A percentile compares a stretch with the other conserved stretches of the same genome.
phyloP scores from a whole-genome alignment of 441 rosid genomes.

The Erysimum cheiri region DNA sequence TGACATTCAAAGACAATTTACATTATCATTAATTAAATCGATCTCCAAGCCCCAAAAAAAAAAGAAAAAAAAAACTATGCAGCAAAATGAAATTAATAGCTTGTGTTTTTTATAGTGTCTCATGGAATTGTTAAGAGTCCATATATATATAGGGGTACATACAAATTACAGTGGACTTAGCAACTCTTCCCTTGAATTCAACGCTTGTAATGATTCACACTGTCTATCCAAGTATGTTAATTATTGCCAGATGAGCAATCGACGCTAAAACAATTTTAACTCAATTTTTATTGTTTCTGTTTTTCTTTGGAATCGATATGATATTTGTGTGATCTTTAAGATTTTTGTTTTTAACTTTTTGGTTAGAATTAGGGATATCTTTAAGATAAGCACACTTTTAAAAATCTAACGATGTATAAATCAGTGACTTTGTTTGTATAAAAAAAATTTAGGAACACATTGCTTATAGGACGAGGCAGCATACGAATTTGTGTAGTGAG shows the following conservation, averaged over 20 bases:
- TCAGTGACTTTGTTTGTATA: background rate
- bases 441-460: background rate
- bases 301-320: too few relatives aligned
- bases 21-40: constrained; percentile 15
- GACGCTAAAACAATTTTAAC: background rate
- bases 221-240: background rate
- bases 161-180: background rate
- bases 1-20: constrained; percentile 1
- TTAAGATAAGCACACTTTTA: too few relatives aligned
- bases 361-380: too few relatives aligned
- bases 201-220: background rate
- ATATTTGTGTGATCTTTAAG: too few relatives aligned
- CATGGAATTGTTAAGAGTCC: background rate
- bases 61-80: too few relatives aligned
- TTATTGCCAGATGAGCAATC: background rate
- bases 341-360: too few relatives aligned
- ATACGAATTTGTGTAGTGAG: constrained; percentile 16
- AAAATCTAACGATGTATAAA: background rate
- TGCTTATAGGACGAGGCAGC: constrained; percentile 11
- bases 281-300: too few relatives aligned
- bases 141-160: background rate
- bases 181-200: background rate
- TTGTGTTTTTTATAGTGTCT: background rate
- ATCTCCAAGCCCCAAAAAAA: background rate
- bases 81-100: background rate